Conservation (phyloP, 352 stramenopile genomes). For the Globisporangium cylindrosporum region DNA sequence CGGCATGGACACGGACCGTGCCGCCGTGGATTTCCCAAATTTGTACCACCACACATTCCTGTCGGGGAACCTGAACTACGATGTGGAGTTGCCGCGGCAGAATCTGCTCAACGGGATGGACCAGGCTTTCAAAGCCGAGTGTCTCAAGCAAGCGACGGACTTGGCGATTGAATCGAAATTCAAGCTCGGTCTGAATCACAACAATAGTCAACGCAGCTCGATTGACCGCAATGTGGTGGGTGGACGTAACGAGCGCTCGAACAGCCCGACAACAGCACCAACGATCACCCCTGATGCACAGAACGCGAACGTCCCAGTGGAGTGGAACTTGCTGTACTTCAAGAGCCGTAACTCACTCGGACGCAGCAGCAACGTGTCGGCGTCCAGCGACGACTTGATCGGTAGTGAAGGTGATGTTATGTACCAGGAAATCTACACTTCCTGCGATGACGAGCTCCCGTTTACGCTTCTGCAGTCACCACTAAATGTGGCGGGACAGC, state of each 20-base stretch:
- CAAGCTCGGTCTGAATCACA: constrained; percentile 28
- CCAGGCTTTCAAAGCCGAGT: constrained; percentile 76
- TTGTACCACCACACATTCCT: constrained; percentile 85
- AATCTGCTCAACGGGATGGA: constrained; percentile 45
- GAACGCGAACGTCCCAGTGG: constrained; percentile 38
- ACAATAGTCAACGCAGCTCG: constrained; percentile 14
- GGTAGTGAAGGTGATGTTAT: constrained; percentile 24
- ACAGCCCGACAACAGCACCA: constrained; percentile 3
- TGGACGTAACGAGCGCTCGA: constrained; percentile 7
- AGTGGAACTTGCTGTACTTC: constrained; percentile 53
- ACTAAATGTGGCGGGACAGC: not conserved
- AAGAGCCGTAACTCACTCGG: constrained; percentile 39
- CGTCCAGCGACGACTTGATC: constrained; percentile 18
- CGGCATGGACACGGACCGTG: constrained; percentile 71
- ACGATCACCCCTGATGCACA: constrained; percentile 3
- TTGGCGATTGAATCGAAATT: constrained; percentile 60
- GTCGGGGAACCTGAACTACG: constrained; percentile 79
- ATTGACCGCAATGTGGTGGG: constrained; percentile 3
- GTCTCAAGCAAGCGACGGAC: constrained; percentile 53
- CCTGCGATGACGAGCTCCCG: constrained; percentile 47
- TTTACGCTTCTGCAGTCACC: constrained; percentile 68
- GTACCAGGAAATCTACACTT: constrained; percentile 57
- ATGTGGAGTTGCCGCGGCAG: constrained; percentile 46
- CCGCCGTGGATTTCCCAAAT: constrained; percentile 77
- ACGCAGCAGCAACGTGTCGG: constrained; percentile 29